Evolutionary conservation across 1,139 yeast genomes (phyloP).

Genomic region (Debaryomycetaceae sp.): DNA sequence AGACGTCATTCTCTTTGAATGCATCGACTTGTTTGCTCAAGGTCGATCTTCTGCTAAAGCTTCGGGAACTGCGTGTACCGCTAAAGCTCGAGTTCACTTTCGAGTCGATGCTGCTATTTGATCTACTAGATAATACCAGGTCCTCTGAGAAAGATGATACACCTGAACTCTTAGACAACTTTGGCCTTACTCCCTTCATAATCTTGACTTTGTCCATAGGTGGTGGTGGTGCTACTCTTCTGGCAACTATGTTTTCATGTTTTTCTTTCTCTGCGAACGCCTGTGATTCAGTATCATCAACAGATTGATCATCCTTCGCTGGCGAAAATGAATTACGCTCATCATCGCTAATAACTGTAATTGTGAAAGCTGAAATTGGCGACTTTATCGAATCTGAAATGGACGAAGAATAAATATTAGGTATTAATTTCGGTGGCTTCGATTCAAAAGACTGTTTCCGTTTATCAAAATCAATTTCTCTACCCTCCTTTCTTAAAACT

Average conservation of each 20-base stretch:
- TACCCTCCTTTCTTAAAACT: constrained; percentile 60
- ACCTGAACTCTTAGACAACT: constrained; percentile 4
- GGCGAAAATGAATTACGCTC: neutral
- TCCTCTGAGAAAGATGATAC: constrained; percentile 14
- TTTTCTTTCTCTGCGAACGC: constrained; percentile 12
- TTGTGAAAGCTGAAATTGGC: constrained; percentile 39
- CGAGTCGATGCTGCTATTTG: constrained; percentile 13
- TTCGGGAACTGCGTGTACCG: neutral
- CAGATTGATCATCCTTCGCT: constrained; percentile 3
- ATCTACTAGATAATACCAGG: constrained; percentile 13
- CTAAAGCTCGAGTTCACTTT: neutral
- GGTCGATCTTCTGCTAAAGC: constrained; percentile 13
- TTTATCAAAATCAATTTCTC: constrained; percentile 80
- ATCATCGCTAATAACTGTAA: constrained; percentile 30
- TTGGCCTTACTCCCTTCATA: neutral
- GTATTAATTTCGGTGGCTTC: constrained; percentile 41
- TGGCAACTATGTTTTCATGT: constrained; percentile 47
- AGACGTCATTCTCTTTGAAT: constrained; percentile 63
- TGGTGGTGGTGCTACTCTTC: constrained; percentile 74
- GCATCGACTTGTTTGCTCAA: constrained; percentile 36
- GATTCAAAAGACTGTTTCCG: constrained; percentile 64
- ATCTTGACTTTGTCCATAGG: constrained; percentile 26
- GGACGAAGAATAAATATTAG: constrained; percentile 43
- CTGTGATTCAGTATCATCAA: constrained; percentile 4
- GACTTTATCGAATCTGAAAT: constrained; percentile 31